phyloP scores from a whole-genome alignment of 129 eudicot genomes.

The Chrysanthemum lavandulifolium region DNA sequence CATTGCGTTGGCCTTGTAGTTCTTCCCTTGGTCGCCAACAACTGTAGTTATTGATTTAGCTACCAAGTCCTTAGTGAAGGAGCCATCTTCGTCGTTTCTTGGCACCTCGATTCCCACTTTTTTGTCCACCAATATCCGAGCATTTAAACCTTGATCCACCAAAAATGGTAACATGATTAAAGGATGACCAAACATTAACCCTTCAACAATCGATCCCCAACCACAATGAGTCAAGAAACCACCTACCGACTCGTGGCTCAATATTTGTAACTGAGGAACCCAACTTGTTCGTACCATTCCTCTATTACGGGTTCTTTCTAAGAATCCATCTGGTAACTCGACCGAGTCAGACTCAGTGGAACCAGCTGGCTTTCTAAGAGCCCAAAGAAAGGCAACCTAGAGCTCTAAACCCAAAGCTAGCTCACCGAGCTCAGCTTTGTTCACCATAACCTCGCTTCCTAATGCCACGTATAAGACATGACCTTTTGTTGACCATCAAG shows the following conservation, averaged over 20 bases:
- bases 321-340: constrained; percentile 49
- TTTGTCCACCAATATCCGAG: constrained; percentile 37
- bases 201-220: constrained; percentile 55
- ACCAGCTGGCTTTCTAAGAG: constrained; percentile 26
- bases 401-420: constrained; percentile 54
- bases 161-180: constrained; percentile 47
- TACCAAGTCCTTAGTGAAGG: constrained; percentile 32
- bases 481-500: constrained; percentile 29
- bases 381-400: constrained; percentile 44
- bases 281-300: constrained; percentile 57
- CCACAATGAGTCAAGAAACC: constrained; percentile 69
- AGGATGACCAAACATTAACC: constrained; percentile 43
- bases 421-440: constrained; percentile 31
- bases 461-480: constrained; percentile 43
- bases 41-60: constrained; percentile 27
- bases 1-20: constrained; percentile 29
- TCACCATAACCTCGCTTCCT: constrained; percentile 47
- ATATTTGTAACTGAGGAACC: constrained; percentile 53
- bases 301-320: constrained; percentile 28
- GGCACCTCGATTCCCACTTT: constrained; percentile 44
- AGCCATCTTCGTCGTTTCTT: constrained; percentile 47
- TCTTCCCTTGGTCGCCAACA: constrained; percentile 29
- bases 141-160: constrained; percentile 51
- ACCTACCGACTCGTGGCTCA: constrained; percentile 51
- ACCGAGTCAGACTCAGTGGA: constrained; percentile 9